Percentiles rank a stretch among this genome's conserved stretches.
phyloP scores from a whole-genome alignment of 306 rosid species.

The Leucaena leucocephala region DNA sequence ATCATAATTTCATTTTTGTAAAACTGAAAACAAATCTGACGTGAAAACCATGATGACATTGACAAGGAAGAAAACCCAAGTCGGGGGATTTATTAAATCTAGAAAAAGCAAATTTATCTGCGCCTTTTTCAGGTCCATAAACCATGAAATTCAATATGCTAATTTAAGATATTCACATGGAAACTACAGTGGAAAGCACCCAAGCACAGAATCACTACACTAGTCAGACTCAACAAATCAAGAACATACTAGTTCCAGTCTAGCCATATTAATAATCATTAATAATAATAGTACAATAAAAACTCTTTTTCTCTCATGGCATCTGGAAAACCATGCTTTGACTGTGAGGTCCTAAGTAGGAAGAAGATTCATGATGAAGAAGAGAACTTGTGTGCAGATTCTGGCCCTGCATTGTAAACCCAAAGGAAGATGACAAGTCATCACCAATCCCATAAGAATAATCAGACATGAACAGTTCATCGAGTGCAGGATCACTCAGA shows the following conservation, averaged over 20 bases:
- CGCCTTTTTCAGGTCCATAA: conserved; percentile 44
- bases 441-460: background rate
- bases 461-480: background rate
- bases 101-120: conserved; percentile 36
- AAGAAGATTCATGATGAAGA: conserved; percentile 11
- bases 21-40: background rate
- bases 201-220: conserved; percentile 33
- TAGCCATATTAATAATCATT: conserved; percentile 21
- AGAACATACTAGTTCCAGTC: conserved; percentile 32
- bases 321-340: conserved; percentile 3
- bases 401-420: background rate
- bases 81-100: background rate
- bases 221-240: conserved; percentile 34
- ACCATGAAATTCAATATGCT: conserved; percentile 43
- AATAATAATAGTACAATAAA: conserved; percentile 23
- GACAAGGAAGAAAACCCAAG: background rate
- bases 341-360: background rate
- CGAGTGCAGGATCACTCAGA: background rate
- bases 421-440: background rate
- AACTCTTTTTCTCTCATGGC: conserved; percentile 9
- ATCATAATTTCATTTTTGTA: background rate
- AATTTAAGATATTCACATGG: conserved; percentile 63
- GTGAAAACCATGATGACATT: background rate
- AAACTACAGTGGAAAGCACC: conserved; percentile 39
- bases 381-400: background rate